These are phyloP conservation scores for Osmanthus fragrans DNA, from an alignment of 257 asterid genomes.

Conservation along the genomic window DNA sequence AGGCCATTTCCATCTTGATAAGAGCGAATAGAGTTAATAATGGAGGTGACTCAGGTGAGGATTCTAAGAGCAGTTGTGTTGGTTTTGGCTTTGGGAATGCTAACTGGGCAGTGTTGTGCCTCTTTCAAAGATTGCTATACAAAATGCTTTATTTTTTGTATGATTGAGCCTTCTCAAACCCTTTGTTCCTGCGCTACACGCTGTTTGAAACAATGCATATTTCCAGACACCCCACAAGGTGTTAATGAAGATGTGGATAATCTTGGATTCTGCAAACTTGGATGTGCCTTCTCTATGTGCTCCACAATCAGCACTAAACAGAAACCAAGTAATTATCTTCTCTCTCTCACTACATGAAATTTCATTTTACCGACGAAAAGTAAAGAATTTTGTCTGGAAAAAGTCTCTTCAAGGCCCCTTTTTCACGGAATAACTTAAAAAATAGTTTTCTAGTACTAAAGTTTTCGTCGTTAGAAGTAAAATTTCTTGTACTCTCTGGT, in stretches of 20 bases:
- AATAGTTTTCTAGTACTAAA: too few relatives aligned
- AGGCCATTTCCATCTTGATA: background rate
- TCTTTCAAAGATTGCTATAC: constrained; percentile 85
- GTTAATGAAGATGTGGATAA: constrained; percentile 31
- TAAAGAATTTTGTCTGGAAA: background rate
- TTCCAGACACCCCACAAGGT: constrained; percentile 32
- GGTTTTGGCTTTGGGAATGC: constrained; percentile 45
- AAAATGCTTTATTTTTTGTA: constrained; percentile 82
- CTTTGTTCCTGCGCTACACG: constrained; percentile 84
- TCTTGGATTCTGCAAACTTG: constrained; percentile 79
- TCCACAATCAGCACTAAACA: constrained; percentile 59
- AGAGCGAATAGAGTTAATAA: constrained; percentile 1
- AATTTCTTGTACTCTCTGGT: too few relatives aligned
- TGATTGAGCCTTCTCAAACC: constrained; percentile 78
- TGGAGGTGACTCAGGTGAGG: constrained; percentile 36
- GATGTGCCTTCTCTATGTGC: constrained; percentile 85
- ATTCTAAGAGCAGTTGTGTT: constrained; percentile 37
- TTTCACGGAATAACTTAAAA: too few relatives aligned
- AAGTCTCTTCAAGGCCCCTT: too few relatives aligned
- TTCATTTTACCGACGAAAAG: too few relatives aligned
- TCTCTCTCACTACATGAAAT: background rate
- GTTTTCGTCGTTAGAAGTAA: too few relatives aligned
- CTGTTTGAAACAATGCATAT: constrained; percentile 89
- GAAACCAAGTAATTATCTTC: constrained; percentile 59
- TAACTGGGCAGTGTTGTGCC: constrained; percentile 41